Percentiles rank a stretch among this genome's conserved stretches.
These are phyloP conservation scores for Cladorrhinum samala DNA, from an alignment of 495 filamentous ascomycete species.

Conservation along the genomic window DNA sequence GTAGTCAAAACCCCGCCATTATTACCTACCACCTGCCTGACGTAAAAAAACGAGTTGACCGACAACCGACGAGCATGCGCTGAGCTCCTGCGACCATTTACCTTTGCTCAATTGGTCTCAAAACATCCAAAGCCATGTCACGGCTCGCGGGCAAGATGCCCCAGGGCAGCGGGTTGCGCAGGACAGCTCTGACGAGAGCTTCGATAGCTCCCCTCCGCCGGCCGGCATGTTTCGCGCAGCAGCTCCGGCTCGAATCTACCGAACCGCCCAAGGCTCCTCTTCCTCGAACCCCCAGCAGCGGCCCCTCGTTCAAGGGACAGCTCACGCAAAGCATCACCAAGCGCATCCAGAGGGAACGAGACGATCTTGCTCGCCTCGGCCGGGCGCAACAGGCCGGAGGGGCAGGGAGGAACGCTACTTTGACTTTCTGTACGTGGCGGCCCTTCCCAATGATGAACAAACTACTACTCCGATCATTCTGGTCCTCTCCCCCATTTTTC, in stretches of 20 bases:
- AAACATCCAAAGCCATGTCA: slow-evolving; percentile 25
- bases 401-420: slow-evolving; percentile 50
- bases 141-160: slow-evolving; percentile 28
- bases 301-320: slow-evolving; percentile 71
- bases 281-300: slow-evolving; percentile 4
- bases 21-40: no score
- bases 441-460: no score
- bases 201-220: slow-evolving; percentile 6
- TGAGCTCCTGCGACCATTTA: not conserved
- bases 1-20: no score
- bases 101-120: slow-evolving; percentile 20
- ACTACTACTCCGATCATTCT: no score
- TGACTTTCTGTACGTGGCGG: slow-evolving; percentile 56
- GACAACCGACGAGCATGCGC: no score
- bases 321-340: slow-evolving; percentile 76
- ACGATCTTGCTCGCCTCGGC: slow-evolving; percentile 61
- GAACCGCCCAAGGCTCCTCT: slow-evolving; percentile 10
- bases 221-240: slow-evolving; percentile 6
- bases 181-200: slow-evolving; percentile 1
- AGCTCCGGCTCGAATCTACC: slow-evolving; percentile 17
- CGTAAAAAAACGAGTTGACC: no score
- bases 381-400: slow-evolving; percentile 47
- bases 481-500: not conserved
- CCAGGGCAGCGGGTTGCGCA: slow-evolving; percentile 13
- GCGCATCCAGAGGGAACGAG: slow-evolving; percentile 67